phyloP scores from a whole-genome alignment of 108 stramenopile species.

The Skeletonema marinoi region DNA sequence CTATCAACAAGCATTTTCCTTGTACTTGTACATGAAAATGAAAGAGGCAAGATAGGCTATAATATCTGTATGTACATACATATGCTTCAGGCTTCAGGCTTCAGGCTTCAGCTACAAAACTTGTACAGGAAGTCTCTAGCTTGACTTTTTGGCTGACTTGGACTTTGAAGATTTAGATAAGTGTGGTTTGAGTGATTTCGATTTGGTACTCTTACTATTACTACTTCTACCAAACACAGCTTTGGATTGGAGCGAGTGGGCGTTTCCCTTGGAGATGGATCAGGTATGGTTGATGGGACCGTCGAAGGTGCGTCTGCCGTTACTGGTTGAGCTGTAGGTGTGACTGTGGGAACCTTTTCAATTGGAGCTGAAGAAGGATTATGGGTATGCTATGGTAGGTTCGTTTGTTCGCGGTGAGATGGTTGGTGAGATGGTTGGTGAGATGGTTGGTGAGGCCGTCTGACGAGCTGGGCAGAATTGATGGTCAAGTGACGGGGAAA shows the following conservation, averaged over 20 bases:
- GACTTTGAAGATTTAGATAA: not conserved
- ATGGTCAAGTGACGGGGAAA: no score
- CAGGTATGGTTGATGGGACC: not conserved
- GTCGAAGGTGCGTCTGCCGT: no score
- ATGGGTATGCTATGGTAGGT: conserved; percentile 30
- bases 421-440: conserved; percentile 13
- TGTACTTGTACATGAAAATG: no score
- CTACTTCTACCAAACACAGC: not conserved
- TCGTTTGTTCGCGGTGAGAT: conserved; percentile 27
- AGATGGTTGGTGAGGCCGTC: no score
- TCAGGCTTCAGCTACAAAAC: no score
- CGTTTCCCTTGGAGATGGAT: not conserved
- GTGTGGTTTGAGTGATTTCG: not conserved
- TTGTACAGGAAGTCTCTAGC: no score
- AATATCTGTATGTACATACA: no score
- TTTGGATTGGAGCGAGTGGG: not conserved
- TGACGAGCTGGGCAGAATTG: no score
- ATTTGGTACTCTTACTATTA: not conserved
- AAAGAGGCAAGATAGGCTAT: no score
- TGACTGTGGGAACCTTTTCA: not conserved
- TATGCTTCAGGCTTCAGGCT: no score
- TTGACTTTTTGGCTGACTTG: not conserved
- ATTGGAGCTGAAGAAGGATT: conserved; percentile 8
- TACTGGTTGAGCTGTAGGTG: not conserved
- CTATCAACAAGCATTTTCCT: no score